phyloP scores from a whole-genome alignment of 2,329 filamentous ascomycete species.

The Scedosporium boydii region DNA sequence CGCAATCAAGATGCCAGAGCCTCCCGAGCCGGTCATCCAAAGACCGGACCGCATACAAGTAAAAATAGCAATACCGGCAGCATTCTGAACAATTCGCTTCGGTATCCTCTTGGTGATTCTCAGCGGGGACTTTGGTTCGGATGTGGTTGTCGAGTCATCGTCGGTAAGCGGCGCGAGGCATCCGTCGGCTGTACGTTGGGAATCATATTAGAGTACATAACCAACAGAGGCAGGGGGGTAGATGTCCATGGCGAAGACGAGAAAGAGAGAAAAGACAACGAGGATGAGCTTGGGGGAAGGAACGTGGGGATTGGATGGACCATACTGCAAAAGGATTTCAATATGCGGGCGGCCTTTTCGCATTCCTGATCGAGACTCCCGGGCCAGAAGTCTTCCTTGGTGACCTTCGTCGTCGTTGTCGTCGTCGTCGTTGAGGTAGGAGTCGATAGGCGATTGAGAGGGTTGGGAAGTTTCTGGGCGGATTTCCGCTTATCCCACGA shows the following conservation, averaged over 20 bases:
- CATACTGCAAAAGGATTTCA: conserved; percentile 83
- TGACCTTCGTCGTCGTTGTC: conserved; percentile 20
- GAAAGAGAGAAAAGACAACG: conserved; percentile 12
- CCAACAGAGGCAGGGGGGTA: background rate
- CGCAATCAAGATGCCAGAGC: conserved; percentile 78
- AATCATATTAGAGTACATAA: background rate
- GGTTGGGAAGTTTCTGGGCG: conserved; percentile 4
- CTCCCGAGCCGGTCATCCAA: conserved; percentile 85
- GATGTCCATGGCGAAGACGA: background rate
- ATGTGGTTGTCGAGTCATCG: conserved; percentile 19
- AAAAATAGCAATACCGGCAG: conserved; percentile 85
- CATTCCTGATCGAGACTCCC: conserved; percentile 78
- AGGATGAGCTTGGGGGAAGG: background rate
- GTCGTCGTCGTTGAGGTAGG: conserved; percentile 37
- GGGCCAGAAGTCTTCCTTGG: conserved; percentile 68
- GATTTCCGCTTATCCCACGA: conserved; percentile 13
- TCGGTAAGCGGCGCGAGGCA: conserved; percentile 38
- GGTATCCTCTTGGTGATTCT: conserved; percentile 73
- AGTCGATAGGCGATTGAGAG: background rate
- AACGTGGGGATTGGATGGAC: conserved; percentile 10
- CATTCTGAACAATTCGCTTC: conserved; percentile 73
- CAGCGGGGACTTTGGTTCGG: conserved; percentile 37
- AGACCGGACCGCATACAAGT: conserved; percentile 91
- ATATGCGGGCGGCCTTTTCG: conserved; percentile 81
- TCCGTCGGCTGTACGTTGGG: conserved; percentile 37